Conservation (phyloP, 2,329 filamentous ascomycete species). For the Colletotrichum tropicicola region DNA sequence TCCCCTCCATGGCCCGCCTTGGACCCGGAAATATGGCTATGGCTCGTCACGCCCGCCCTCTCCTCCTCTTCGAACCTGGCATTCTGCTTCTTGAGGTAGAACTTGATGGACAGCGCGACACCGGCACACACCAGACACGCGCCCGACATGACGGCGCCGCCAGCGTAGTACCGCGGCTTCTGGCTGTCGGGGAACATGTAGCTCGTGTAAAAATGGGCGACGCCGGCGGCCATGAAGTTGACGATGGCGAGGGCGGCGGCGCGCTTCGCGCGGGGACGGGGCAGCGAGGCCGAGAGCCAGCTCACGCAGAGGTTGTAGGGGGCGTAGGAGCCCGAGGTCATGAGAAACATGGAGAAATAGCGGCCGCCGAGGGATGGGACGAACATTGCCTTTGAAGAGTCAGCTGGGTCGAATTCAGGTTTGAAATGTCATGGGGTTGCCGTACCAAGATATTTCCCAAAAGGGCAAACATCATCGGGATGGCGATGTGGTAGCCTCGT, state of each 20-base stretch:
- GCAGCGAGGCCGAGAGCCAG: slow-evolving; percentile 37
- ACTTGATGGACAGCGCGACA: slow-evolving; percentile 39
- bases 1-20: slow-evolving; percentile 8
- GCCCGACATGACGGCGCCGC: slow-evolving; percentile 36
- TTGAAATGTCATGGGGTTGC: too few relatives aligned
- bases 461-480: slow-evolving; percentile 57
- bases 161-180: slow-evolving; percentile 40
- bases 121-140: slow-evolving; percentile 35
- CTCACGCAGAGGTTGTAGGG: slow-evolving; percentile 46
- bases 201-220: slow-evolving; percentile 40
- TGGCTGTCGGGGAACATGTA: slow-evolving; percentile 42
- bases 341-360: slow-evolving; percentile 35
- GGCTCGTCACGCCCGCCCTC: slow-evolving; percentile 14
- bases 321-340: slow-evolving; percentile 41
- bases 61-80: slow-evolving; percentile 34
- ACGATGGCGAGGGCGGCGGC: slow-evolving; percentile 44
- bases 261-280: slow-evolving; percentile 45
- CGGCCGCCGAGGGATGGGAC: slow-evolving; percentile 22
- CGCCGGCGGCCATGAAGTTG: slow-evolving; percentile 37
- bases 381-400: slow-evolving; percentile 1
- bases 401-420: too few relatives aligned
- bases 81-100: slow-evolving; percentile 36
- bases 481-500: slow-evolving; percentile 66
- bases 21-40: slow-evolving; percentile 4
- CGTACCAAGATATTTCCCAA: slow-evolving; percentile 8